Percentiles rank a stretch among this genome's conserved stretches.
These are phyloP conservation scores for Calendula officinalis DNA, from an alignment of 129 eudicot species.

Conservation along the genomic window DNA sequence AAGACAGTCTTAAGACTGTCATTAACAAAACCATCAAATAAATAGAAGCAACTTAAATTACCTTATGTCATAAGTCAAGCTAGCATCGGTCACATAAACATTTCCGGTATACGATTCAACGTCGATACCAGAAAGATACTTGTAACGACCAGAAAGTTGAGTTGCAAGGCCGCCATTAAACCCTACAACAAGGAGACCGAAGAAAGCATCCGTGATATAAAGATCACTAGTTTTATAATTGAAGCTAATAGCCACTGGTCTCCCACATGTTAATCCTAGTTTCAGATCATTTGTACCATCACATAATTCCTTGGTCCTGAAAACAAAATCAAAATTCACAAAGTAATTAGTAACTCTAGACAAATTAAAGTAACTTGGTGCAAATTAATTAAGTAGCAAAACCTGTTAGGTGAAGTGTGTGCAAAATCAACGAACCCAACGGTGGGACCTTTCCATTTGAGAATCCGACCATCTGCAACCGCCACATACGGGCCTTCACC, in stretches of 20 bases:
- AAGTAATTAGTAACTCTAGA: not conserved
- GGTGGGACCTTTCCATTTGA: constrained; percentile 39
- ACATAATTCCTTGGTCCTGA: constrained; percentile 43
- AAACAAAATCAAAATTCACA: not conserved
- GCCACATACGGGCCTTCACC: constrained; percentile 47
- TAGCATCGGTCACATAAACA: constrained; percentile 29
- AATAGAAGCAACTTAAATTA: not conserved
- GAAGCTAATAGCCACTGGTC: constrained; percentile 41
- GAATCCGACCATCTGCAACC: constrained; percentile 45
- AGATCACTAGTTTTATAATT: constrained; percentile 38
- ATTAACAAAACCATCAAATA: too few relatives aligned
- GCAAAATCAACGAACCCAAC: constrained; percentile 41
- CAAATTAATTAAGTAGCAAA: constrained; percentile 1
- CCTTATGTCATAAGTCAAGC: constrained; percentile 32
- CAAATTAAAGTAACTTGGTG: not conserved
- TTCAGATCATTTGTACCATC: constrained; percentile 38
- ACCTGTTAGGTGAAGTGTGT: constrained; percentile 47
- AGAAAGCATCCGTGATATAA: constrained; percentile 31
- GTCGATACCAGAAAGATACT: constrained; percentile 27
- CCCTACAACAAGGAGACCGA: constrained; percentile 35
- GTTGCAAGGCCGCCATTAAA: constrained; percentile 37
- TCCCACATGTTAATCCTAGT: constrained; percentile 33
- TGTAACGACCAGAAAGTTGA: constrained; percentile 25
- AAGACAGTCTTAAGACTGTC: too few relatives aligned
- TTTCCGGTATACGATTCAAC: constrained; percentile 34